Evolutionary conservation across 1,284 basidiomycete genomes (phyloP).

Genomic region (Naganishia albida): DNA sequence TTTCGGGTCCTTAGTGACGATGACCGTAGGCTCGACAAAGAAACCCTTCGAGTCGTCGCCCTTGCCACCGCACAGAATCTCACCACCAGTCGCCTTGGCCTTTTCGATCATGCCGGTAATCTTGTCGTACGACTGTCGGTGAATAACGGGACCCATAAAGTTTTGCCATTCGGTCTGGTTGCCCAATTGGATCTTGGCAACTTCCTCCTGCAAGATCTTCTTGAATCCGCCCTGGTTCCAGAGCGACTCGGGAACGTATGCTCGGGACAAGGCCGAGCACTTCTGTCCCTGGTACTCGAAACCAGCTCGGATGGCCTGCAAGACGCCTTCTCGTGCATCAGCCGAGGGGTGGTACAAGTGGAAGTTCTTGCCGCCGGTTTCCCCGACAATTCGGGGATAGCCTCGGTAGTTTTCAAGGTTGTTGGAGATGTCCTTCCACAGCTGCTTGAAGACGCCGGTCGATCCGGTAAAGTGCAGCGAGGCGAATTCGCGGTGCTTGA

Average conservation of each 20-base stretch:
- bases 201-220: constrained; percentile 71
- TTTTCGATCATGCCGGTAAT: constrained; percentile 81
- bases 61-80: constrained; percentile 81
- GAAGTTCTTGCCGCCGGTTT: constrained; percentile 98
- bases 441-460: constrained; percentile 86
- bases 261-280: constrained; percentile 88
- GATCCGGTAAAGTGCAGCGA: constrained; percentile 96
- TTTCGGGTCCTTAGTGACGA: constrained; percentile 87
- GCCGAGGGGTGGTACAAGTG: constrained; percentile 88
- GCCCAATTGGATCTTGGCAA: constrained; percentile 83
- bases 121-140: constrained; percentile 77
- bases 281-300: constrained; percentile 99
- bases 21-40: constrained; percentile 92
- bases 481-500: constrained; percentile 77
- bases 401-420: constrained; percentile 83
- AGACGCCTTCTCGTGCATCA: constrained; percentile 80
- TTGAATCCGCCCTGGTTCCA: constrained; percentile 84
- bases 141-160: constrained; percentile 98
- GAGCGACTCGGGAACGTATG: constrained; percentile 83
- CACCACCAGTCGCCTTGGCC: constrained; percentile 83
- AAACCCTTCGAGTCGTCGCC: constrained; percentile 85
- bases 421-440: constrained; percentile 92
- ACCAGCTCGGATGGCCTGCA: constrained; percentile 83
- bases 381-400: constrained; percentile 94
- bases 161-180: constrained; percentile 73